Evolutionary conservation across 2,329 filamentous ascomycete species (phyloP).

Genomic region (Ceratocystis albifundus): DNA sequence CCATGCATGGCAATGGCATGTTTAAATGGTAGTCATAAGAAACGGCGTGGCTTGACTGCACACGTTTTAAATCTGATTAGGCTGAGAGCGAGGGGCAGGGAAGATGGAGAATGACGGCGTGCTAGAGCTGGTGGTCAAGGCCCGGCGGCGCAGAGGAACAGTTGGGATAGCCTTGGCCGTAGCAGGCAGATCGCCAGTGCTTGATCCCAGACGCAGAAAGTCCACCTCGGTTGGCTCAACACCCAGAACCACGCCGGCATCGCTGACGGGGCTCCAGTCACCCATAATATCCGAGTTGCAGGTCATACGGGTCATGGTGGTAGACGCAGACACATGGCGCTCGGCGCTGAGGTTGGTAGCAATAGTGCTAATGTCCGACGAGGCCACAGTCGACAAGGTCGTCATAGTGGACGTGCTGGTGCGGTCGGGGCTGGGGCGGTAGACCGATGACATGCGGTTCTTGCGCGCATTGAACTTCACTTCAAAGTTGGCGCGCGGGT

Average conservation of each 20-base stretch:
- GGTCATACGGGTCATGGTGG: constrained; percentile 43
- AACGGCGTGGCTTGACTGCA: not conserved
- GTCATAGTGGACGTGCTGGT: constrained; percentile 45
- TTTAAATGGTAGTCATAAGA: not conserved
- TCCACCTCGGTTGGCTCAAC: constrained; percentile 19
- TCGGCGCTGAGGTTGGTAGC: constrained; percentile 40
- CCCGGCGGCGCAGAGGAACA: constrained; percentile 31
- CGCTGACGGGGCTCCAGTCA: constrained; percentile 24
- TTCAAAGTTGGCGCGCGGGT: constrained; percentile 22
- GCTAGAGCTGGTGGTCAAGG: constrained; percentile 38
- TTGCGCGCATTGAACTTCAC: constrained; percentile 20
- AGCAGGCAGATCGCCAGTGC: constrained; percentile 21
- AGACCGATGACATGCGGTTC: constrained; percentile 26
- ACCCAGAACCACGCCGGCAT: constrained; percentile 26
- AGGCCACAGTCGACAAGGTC: constrained; percentile 29
- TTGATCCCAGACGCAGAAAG: constrained; percentile 20
- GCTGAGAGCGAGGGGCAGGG: constrained; percentile 32
- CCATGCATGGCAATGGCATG: not conserved
- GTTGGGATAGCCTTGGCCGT: constrained; percentile 18
- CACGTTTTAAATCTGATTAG: constrained; percentile 8
- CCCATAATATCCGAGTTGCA: constrained; percentile 35
- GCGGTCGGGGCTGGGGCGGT: constrained; percentile 35
- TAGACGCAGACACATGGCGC: constrained; percentile 42
- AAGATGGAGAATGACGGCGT: constrained; percentile 37
- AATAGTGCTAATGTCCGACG: constrained; percentile 19